These are phyloP conservation scores for Nitzschia sp. DNA, from an alignment of 108 stramenopile species.

Conservation along the genomic window DNA sequence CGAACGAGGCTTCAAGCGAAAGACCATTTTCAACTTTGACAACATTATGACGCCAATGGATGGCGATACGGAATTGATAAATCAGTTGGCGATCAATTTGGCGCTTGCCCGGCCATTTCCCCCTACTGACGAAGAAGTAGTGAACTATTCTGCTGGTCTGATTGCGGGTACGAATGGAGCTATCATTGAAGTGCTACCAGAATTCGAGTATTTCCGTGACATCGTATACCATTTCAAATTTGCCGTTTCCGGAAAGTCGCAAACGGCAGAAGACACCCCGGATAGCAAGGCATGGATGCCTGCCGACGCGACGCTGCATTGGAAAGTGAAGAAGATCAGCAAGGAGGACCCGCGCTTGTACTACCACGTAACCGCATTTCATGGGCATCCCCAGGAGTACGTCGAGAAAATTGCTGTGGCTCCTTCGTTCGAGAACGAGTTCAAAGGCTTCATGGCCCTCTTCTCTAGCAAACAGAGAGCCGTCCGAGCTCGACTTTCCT, in stretches of 20 bases:
- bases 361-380: slow-evolving; percentile 77
- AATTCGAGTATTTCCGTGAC: slow-evolving; percentile 97
- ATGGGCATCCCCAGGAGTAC: slow-evolving; percentile 72
- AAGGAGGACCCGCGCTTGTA: slow-evolving; percentile 67
- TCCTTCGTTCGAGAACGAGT: slow-evolving; percentile 40
- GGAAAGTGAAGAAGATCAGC: slow-evolving; percentile 56
- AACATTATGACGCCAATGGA: slow-evolving; percentile 64
- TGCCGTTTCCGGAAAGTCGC: slow-evolving; percentile 76
- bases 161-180: slow-evolving; percentile 82
- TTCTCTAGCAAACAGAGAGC: slow-evolving; percentile 65
- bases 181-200: slow-evolving; percentile 94
- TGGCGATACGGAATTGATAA: slow-evolving; percentile 81
- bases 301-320: slow-evolving; percentile 81
- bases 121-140: slow-evolving; percentile 61
- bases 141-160: slow-evolving; percentile 70
- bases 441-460: slow-evolving; percentile 73
- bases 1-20: slow-evolving; percentile 66
- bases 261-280: slow-evolving; percentile 62
- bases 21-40: slow-evolving; percentile 92
- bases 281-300: slow-evolving; percentile 79
- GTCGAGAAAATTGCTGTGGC: slow-evolving; percentile 69
- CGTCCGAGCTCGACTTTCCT: slow-evolving; percentile 78
- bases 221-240: slow-evolving; percentile 98
- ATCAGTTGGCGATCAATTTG: slow-evolving; percentile 82
- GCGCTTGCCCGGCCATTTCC: slow-evolving; percentile 79